Base-by-base conservation (phyloP, 2,329 filamentous ascomycete species). In the Exophiala sideris region DNA sequence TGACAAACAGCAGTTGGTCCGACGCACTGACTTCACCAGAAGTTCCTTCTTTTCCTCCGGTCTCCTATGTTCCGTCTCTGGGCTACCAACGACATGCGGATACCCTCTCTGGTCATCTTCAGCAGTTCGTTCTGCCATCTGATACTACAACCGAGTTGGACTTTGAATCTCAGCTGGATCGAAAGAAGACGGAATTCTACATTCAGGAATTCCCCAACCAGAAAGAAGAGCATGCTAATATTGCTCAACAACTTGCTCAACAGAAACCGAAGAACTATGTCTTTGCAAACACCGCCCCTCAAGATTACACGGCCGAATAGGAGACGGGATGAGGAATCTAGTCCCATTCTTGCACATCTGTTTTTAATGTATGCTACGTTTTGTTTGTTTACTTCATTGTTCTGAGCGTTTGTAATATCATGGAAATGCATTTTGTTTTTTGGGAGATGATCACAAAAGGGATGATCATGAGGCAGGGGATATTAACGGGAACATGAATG, bases 131-230 rank as follows among this genome's bases (percentile, higher is more conserved):
- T 34, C 44, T 60, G 34, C 50, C 57, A 8, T 52, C 60, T 59
- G 45, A 62, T 62, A 44, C 61, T 59, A 56, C 47, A 16, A 48
- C 53, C 2, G 54, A 59, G 10, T 41, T 55, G 10, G 40, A 41
- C 10, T 54, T 39, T 35, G 46, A 50, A 33, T 45, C 50, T 51
- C 52, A 53, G 35, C 61, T 61, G 5, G 69, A 72, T 11, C 57
- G 67, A 39, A 71, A 70, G 62, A 64, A 62, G 35, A 67, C 68
- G 1, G 71, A 75, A 57, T 75, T 75, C 56, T 66, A 68, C 52
- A 74, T 76, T 46, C 70, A 73, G 46, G 73, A 75, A 54, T 76
- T 73, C 54, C 68, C 72, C 10, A 67, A 74, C 54, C 73, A 76
- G 55, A 69, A 71, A 50, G 67, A 73, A 58, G 68, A 68, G n/a